Evolutionary conservation across 352 stramenopile species (phyloP).

Genomic region (Thalassiosira hispida): DNA sequence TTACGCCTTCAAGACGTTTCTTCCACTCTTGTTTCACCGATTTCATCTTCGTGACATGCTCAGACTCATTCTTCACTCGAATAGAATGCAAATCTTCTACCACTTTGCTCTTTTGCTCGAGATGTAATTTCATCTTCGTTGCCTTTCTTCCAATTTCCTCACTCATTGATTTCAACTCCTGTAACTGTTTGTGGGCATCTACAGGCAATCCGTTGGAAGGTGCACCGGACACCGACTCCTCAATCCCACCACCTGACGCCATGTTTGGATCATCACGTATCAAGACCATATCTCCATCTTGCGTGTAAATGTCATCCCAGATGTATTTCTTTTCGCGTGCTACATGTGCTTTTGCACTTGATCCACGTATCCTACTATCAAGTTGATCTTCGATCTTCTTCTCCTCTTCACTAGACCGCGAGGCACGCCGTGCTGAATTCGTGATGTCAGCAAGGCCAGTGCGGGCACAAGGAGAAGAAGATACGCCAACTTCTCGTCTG

Average conservation of each 20-base stretch:
- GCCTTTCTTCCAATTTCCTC: conserved; percentile 32
- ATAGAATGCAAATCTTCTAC: conserved; percentile 42
- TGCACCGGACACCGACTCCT: conserved; percentile 6
- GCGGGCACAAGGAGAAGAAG: conserved; percentile 10
- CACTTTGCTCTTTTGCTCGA: conserved; percentile 30
- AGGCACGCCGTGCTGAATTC: conserved; percentile 19
- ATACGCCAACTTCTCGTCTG: background rate
- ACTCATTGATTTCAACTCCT: conserved; percentile 36
- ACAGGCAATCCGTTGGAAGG: conserved; percentile 12
- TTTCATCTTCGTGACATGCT: conserved; percentile 42
- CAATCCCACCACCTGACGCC: background rate
- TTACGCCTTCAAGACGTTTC: conserved; percentile 3
- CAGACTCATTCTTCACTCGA: conserved; percentile 34
- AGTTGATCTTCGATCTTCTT: conserved; percentile 24
- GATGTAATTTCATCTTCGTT: conserved; percentile 29
- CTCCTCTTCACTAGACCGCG: conserved; percentile 20
- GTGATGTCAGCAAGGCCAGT: conserved; percentile 33
- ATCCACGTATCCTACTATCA: conserved; percentile 3
- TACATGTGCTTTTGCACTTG: conserved; percentile 2
- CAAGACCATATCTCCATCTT: conserved; percentile 19
- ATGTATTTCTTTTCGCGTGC: conserved; percentile 36
- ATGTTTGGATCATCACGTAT: conserved; percentile 5
- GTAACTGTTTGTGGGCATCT: conserved; percentile 23
- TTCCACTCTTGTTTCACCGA: conserved; percentile 34
- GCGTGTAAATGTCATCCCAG: conserved; percentile 34